phyloP scores from a whole-genome alignment of 1,139 yeast species.

The Zygosaccharomyces pseudobailii region DNA sequence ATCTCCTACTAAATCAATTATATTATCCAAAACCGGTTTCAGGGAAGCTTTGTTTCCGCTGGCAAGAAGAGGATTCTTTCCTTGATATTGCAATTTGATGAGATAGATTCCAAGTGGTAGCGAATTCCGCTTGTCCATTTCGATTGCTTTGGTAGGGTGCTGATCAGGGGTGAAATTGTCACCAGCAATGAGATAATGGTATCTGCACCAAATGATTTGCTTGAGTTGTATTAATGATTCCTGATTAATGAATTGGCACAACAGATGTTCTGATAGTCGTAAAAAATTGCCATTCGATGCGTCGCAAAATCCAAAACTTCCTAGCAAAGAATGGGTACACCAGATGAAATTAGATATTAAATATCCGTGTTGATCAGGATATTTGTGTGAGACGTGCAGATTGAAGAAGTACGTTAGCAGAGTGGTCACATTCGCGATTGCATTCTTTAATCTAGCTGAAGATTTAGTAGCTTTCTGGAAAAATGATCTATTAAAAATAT shows the following conservation, averaged over 20 bases:
- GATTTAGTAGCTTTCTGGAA: conserved; percentile 32
- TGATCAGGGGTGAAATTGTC: conserved; percentile 60
- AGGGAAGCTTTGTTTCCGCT: conserved; percentile 60
- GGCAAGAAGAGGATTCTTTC: conserved; percentile 54
- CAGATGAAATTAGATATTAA: conserved; percentile 39
- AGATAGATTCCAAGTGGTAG: conserved; percentile 55
- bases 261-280: conserved; percentile 50
- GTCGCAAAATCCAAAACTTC: conserved; percentile 65
- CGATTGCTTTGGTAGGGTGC: conserved; percentile 52
- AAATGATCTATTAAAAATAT: conserved; percentile 24
- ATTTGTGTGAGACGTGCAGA: conserved; percentile 19
- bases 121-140: conserved; percentile 49
- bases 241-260: conserved; percentile 43
- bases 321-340: conserved; percentile 68
- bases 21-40: conserved; percentile 64
- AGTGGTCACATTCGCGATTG: conserved; percentile 43
- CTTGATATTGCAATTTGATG: conserved; percentile 54
- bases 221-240: conserved; percentile 54
- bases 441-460: conserved; percentile 47
- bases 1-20: conserved; percentile 70
- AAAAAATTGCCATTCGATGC: conserved; percentile 59
- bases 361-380: conserved; percentile 21
- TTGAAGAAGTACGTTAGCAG: conserved; percentile 37
- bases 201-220: conserved; percentile 75
- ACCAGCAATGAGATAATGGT: conserved; percentile 58